Evolutionary conservation across 352 stramenopile genomes (phyloP), one percentile per base, ranked within the genome.

Genomic region (Phytophthora niederhauseri): DNA sequence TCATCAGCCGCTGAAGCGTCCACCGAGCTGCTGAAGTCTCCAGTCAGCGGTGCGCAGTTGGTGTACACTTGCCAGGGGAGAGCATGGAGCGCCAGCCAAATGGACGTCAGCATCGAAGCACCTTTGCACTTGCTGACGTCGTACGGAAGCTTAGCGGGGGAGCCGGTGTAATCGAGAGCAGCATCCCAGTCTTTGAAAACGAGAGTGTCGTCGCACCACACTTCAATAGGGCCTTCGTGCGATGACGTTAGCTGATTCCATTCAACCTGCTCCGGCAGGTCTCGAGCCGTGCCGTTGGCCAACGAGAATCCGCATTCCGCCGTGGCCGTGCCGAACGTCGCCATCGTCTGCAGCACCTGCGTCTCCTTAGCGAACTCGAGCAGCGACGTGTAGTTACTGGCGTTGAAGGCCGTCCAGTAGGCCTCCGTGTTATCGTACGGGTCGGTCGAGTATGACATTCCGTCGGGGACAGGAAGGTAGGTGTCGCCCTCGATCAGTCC

Each of bases 131-230:
- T 31, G 57, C 2, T 17, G 26, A 28, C 20, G 26, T 68, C 51
- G 57, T 63, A 51, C 50, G 49, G 41, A 12, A 61, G 20, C 36
- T 57, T 52, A 26, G 64, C 36, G 1, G 56, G 34, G 15, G 24
- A 31, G 22, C 34, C 61, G 9, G 56, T 65, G 59, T 76, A 73
- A 43, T 77, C 66, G 22, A 45, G 14, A 45, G 36, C 36, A 2
- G 11, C 11, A 9, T 45, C 6, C 36, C 70, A 70, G 70, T 78
- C 72, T 31, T 78, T 57, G 31, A 70, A 73, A 4, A 76, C 73
- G 3, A 60, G 62, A 22, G 60, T 73, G 51, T 77, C 69, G 62
- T 81, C 70, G 48, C 74, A 81, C 70, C 74, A 81, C 24, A 81
- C 53, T 55, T 81, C 74, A 24, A 70, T 78, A 4, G 74, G 74